These are phyloP conservation scores for Wolfiporia cocos DNA, from an alignment of 1,284 basidiomycete species.

Conservation along the genomic window DNA sequence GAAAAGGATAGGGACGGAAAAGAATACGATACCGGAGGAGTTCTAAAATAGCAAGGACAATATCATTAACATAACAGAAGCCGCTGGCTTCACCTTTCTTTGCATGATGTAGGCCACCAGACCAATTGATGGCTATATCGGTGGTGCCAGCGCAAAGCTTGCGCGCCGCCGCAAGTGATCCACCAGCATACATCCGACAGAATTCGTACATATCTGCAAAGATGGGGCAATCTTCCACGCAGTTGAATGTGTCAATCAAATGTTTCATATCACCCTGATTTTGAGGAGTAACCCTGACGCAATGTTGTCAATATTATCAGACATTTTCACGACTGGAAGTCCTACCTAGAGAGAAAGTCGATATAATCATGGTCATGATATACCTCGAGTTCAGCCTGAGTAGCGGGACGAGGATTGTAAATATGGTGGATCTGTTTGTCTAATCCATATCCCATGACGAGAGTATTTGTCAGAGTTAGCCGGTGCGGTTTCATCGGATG, in stretches of 20 bases:
- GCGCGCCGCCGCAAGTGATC: conserved; percentile 83
- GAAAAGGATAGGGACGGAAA: conserved; percentile 3
- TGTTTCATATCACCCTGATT: conserved; percentile 71
- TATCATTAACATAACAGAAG: conserved; percentile 96
- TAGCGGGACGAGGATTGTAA: conserved; percentile 86
- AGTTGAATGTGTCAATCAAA: conserved; percentile 80
- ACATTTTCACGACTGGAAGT: background rate
- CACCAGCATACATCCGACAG: conserved; percentile 88
- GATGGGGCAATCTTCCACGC: conserved; percentile 91
- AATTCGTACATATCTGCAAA: conserved; percentile 93
- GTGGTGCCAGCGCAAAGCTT: conserved; percentile 83
- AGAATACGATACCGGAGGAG: conserved; percentile 62
- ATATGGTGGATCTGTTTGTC: conserved; percentile 94
- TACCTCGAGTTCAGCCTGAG: conserved; percentile 81
- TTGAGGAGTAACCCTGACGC: conserved; percentile 70
- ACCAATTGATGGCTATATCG: conserved; percentile 98
- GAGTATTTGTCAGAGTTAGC: conserved; percentile 89
- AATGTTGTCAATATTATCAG: background rate
- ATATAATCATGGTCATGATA: conserved; percentile 97
- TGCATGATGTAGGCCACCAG: conserved; percentile 92
- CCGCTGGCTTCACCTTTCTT: conserved; percentile 95
- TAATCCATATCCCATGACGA: conserved; percentile 94
- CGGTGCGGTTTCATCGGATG: conserved; percentile 99
- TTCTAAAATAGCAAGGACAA: conserved; percentile 91
- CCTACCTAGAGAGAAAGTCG: conserved; percentile 86